A percentile compares a stretch with the other conserved stretches of the same genome.
These are phyloP conservation scores for Tuber indicum DNA, from an alignment of 495 filamentous ascomycete species.

Conservation along the genomic window DNA sequence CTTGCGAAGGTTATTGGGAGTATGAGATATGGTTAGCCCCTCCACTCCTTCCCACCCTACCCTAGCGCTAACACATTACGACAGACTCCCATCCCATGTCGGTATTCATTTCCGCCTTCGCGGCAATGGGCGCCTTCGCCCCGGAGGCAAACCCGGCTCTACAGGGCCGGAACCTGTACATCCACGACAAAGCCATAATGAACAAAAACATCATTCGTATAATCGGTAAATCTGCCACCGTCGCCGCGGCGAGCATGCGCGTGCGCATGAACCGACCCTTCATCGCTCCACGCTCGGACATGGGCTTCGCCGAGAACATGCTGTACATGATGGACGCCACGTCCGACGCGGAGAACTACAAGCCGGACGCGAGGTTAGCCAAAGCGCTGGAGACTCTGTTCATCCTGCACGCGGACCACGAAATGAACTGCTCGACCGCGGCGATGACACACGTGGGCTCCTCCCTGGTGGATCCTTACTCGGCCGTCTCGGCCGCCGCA, in stretches of 20 bases:
- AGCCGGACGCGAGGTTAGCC: constrained; percentile 43
- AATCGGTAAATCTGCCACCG: constrained; percentile 44
- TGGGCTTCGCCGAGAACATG: constrained; percentile 47
- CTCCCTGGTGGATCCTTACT: constrained; percentile 48
- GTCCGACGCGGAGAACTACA: constrained; percentile 40
- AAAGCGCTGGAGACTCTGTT: constrained; percentile 46
- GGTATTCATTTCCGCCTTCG: constrained; percentile 46
- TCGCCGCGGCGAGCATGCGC: constrained; percentile 45
- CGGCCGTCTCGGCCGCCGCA: constrained; percentile 48
- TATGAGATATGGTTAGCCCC: constrained; percentile 41
- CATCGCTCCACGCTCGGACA: constrained; percentile 42
- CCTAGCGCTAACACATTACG: not conserved
- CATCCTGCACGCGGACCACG: constrained; percentile 51
- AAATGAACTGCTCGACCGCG: constrained; percentile 51
- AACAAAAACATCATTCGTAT: constrained; percentile 47
- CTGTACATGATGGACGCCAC: constrained; percentile 47
- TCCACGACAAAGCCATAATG: constrained; percentile 42
- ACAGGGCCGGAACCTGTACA: constrained; percentile 45
- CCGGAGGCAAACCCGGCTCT: constrained; percentile 45
- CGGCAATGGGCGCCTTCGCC: constrained; percentile 45
- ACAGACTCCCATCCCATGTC: constrained; percentile 46
- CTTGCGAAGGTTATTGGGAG: constrained; percentile 43
- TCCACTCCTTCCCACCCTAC: not conserved
- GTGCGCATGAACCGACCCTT: constrained; percentile 44
- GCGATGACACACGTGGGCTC: constrained; percentile 51